Conservation (phyloP, 495 filamentous ascomycete species). For the Penicillium diatomitis region DNA sequence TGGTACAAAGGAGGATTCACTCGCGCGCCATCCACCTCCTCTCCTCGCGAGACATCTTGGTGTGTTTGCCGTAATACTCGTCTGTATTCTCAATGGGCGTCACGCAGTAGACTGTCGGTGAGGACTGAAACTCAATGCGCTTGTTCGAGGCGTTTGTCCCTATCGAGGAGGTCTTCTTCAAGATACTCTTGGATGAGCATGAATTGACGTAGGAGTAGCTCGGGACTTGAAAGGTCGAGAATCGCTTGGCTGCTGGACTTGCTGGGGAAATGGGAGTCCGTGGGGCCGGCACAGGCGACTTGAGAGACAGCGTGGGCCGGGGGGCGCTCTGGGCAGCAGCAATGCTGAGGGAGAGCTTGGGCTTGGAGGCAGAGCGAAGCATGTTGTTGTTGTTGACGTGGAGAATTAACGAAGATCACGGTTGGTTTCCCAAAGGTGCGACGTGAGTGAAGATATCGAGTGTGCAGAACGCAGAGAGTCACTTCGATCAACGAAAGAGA, state of each 20-base stretch:
- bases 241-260: constrained; percentile 34
- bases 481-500: constrained; percentile 35
- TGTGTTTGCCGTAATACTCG: constrained; percentile 45
- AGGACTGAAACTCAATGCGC: constrained; percentile 38
- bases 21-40: constrained; percentile 37
- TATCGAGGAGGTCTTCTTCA: constrained; percentile 33
- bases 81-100: constrained; percentile 44
- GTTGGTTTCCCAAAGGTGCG: too few species aligned
- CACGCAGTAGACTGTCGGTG: constrained; percentile 42
- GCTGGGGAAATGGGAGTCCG: constrained; percentile 39
- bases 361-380: constrained; percentile 25
- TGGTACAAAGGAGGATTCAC: constrained; percentile 8
- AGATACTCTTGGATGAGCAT: constrained; percentile 42
- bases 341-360: constrained; percentile 42
- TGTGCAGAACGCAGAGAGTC: background rate
- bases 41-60: constrained; percentile 42
- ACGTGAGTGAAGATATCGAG: too few species aligned
- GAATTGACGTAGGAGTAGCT: constrained; percentile 38
- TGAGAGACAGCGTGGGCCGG: constrained; percentile 32
- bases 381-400: constrained; percentile 5
- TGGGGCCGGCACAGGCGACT: constrained; percentile 31
- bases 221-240: constrained; percentile 34
- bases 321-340: constrained; percentile 28
- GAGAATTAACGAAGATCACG: background rate
- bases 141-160: constrained; percentile 20